Evolutionary conservation across 257 asterid genomes (phyloP), one percentile per base, ranked within the genome.

Genomic region (Nyctanthes arbortristis): DNA sequence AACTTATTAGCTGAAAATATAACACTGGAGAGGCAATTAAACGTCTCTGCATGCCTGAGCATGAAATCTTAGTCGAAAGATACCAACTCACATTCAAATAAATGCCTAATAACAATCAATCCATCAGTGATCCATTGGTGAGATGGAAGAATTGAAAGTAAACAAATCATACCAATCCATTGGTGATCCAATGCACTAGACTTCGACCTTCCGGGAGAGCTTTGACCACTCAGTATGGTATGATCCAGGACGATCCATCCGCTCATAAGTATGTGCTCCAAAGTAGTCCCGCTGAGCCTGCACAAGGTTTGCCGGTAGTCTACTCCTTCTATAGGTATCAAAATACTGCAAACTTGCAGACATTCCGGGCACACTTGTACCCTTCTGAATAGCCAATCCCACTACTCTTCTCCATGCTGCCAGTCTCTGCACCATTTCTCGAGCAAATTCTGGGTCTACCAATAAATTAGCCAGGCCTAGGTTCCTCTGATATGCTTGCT

Each of bases 221-320:
- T 80, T 83, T 7, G 88, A 73, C 92, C 92, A 86, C 86, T 86
- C 89, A 3, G 92, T 84, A 65, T 86, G 89, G 40, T 47, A 84
- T 13, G 89, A 55, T 47, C 92, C 92, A 0, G 78, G 55, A 33
- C 70, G 61, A 65, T 86, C 92, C 29, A 68, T 59, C 80, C 89
- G 78, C 69, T 84, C 92, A 24, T 86, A 84, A 7, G 92, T 86
- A 72, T 86, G 92, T 1, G 92, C 92, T 61, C 92, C 92, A 13
- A 86, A 84, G 68, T 84, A 86, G 71, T 83, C 88, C 77, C 88
- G 78, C 54, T 83, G 88, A 69, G 88, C 88, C 77, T 83, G 88
- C 45, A 83, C 88, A 58, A 83, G 85, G 65, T 83, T 83, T 0
- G 88, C 88, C 0, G 88, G 88, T 43, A 83, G 88, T 72, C 85